Base-by-base conservation (phyloP, 2,329 filamentous ascomycete species). In the Chalara sp. region DNA sequence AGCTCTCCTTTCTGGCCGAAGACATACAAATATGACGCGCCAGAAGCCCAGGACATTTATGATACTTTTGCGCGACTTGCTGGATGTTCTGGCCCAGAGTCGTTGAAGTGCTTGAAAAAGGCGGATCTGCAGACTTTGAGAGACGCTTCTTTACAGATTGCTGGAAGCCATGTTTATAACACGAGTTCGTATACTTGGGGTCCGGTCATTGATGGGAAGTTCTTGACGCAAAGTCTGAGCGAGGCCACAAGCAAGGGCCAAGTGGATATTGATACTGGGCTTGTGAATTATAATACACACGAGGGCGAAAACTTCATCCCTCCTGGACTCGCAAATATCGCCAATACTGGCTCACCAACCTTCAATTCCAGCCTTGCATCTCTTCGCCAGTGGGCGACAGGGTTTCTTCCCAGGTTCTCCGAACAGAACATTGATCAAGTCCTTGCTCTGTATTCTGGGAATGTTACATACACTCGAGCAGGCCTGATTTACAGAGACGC, bases 241-340 rank as follows among this genome's bases (percentile, higher is more conserved):
- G 56, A 70, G 1, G 73, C 72, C 1, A 66, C 74, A 0, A 55
- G 58, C 0, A 62, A 59, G 4, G 64, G 67, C 0, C 47, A 56
- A 4, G 63, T 80, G 6, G 73, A 78, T 48, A 71, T 71, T 2
- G 69, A 76, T 2, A 61, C 66, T 6, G 71, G 73, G 0, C 76
- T 76, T 55, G 70, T 72, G n/a, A 77, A 76, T 70, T 83, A 83
- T 62, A 84, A 84, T 61, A 72, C 75, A 0, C 76, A 82, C 59
- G 81, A 84, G 61, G 60, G 60, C 56, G 29, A 13, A 61, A 80
- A 79, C 55, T 84, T 85, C 57, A 68, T 81, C 28, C 78, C 79
- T 0, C 61, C 72, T 0, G 76, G 73, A 0, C 66, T 83, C 1
- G 60, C 67, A 13, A 67, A 65, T 45, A 53, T 55, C 0, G 56